A percentile compares a stretch with the other conserved stretches of the same genome.
phyloP scores from a whole-genome alignment of 768 basidiomycete genomes.

The Podaxis rugospora region DNA sequence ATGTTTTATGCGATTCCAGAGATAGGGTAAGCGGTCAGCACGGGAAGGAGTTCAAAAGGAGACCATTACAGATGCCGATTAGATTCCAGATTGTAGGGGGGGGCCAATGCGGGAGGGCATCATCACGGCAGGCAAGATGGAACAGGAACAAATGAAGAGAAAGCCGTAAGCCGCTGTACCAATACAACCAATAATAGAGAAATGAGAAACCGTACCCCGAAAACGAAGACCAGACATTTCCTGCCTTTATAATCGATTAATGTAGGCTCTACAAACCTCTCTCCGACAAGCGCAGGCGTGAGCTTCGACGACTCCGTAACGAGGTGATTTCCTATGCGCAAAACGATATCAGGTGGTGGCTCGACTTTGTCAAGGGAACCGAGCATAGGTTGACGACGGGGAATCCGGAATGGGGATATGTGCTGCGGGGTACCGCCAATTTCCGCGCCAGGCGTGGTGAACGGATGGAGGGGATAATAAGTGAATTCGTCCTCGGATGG shows the following conservation, averaged over 20 bases:
- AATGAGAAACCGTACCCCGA: constrained; percentile 38
- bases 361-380: constrained; percentile 22
- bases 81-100: constrained; percentile 8
- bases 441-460: constrained; percentile 22
- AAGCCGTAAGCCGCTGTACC: constrained; percentile 2
- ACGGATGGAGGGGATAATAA: constrained; percentile 35
- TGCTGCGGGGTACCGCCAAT: constrained; percentile 17
- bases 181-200: constrained; percentile 1
- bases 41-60: neutral
- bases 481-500: constrained; percentile 20
- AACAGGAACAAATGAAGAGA: neutral
- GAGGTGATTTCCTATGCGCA: constrained; percentile 28
- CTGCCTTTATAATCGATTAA: constrained; percentile 50
- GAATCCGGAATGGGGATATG: constrained; percentile 30
- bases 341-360: constrained; percentile 26
- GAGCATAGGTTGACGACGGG: constrained; percentile 33
- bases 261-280: constrained; percentile 55
- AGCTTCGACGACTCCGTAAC: constrained; percentile 37
- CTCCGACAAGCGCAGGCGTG: constrained; percentile 55
- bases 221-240: constrained; percentile 56
- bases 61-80: neutral
- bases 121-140: neutral
- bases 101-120: constrained; percentile 4
- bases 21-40: neutral
- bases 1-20: neutral